A percentile compares a stretch with the other conserved stretches of the same genome.
phyloP scores from a whole-genome alignment of 192 early-diverging fungal species.

The Backusella australiensis region DNA sequence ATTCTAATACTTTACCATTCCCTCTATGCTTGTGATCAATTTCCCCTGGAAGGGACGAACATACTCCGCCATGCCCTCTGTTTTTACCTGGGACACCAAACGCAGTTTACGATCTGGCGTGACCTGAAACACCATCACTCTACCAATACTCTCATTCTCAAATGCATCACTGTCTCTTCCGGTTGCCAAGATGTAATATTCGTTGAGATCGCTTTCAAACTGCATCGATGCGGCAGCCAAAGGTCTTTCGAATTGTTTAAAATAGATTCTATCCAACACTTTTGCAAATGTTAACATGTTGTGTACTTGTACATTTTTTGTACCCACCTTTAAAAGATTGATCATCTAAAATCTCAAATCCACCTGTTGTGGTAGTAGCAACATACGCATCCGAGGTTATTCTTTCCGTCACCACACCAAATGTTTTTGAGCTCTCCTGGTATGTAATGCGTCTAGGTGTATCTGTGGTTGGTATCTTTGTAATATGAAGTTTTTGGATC shows the following conservation, averaged over 20 bases:
- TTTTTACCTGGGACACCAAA: constrained; percentile 45
- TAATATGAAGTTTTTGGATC: constrained; percentile 89
- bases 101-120: constrained; percentile 42
- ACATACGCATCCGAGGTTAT: constrained; percentile 19
- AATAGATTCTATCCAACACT: constrained; percentile 47
- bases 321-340: constrained; percentile 69
- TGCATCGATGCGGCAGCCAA: constrained; percentile 39
- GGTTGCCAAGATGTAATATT: constrained; percentile 74
- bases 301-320: not conserved
- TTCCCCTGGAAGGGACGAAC: constrained; percentile 61
- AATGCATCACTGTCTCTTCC: constrained; percentile 54
- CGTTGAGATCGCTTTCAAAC: constrained; percentile 42
- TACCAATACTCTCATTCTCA: constrained; percentile 65
- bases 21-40: constrained; percentile 66
- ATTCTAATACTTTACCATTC: constrained; percentile 36
- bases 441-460: constrained; percentile 70
- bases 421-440: constrained; percentile 50
- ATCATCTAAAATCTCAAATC: constrained; percentile 65
- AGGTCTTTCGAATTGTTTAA: constrained; percentile 41
- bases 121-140: constrained; percentile 71
- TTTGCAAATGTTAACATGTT: not conserved
- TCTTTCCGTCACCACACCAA: constrained; percentile 66
- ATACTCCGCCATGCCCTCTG: constrained; percentile 66
- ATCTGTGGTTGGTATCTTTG: constrained; percentile 64
- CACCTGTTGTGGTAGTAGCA: constrained; percentile 3